Evolutionary conservation across 1,139 yeast species (phyloP), one percentile per base, ranked within the genome.

Genomic region (Meyerozyma smithsonii): DNA sequence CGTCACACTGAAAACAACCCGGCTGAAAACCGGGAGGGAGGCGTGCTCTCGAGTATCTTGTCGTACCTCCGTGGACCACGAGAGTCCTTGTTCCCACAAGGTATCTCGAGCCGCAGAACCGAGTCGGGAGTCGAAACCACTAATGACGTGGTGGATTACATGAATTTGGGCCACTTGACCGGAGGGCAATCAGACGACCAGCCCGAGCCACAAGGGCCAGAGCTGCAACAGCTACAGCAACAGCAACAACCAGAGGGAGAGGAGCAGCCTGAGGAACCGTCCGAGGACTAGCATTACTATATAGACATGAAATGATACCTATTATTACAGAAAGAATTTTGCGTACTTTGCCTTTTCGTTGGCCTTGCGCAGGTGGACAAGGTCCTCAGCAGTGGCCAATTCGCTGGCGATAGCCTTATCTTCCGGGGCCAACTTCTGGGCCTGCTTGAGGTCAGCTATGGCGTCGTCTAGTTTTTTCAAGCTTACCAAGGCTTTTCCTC

Each of bases 281-380:
- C 17, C 7, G 30, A 33, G 8, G 35, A 32, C 7, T 36, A 36
- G 33, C 28, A 24, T 15, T 12, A 12, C 19, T 36, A 36, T 18
- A 36, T 15, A 26, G 12, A 28, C 11, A 17, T 15, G 7, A 32
- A 21, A 18, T 24, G 21, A 35, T 32, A 24, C 14, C 32, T 42
- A 59, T 5, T 23, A 11, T 12, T 23, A 23, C 25, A 45, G 45
- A 42, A 82, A 82, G 52, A 82, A 82, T 52, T 77, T 81, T 12
- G 85, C 68, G 45, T 78, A 75, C 45, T 70, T 75, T 26, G 70
- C 68, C 53, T 68, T 77, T 42, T 81, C 81, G 14, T 65, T 66
- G 32, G 65, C 66, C 50, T 76, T 79, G 39, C 62, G 60, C 35
- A 62, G 60, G 32, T 68, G 68, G 1, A 77, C 47, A 18, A 64